phyloP scores from a whole-genome alignment of 805 yeast genomes.

The Barnettozyma botsteinii region DNA sequence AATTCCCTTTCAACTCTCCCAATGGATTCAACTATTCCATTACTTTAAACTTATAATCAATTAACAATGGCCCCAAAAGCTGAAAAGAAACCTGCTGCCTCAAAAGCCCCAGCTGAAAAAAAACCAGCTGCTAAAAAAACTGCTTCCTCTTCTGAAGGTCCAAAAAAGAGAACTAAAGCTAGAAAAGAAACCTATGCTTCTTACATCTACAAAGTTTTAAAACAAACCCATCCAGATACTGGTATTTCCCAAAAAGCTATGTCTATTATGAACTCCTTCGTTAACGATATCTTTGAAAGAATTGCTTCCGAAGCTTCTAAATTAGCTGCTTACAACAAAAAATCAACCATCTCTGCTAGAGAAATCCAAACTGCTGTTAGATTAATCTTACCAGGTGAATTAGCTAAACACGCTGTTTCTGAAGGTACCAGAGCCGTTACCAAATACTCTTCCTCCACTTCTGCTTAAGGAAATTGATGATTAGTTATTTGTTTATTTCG shows the following conservation, averaged over 20 bases:
- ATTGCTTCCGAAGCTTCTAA: slow-evolving; percentile 97
- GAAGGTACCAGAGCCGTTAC: slow-evolving; percentile 99
- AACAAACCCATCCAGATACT: slow-evolving; percentile 99
- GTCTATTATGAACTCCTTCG: slow-evolving; percentile 98
- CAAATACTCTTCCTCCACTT: slow-evolving; percentile 75
- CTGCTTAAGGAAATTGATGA: slow-evolving; percentile 29
- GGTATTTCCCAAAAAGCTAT: slow-evolving; percentile 99
- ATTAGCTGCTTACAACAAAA: slow-evolving; percentile 98
- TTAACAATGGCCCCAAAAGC: slow-evolving; percentile 61
- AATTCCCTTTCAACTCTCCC: not conserved
- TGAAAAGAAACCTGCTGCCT: slow-evolving; percentile 62
- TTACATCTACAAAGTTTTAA: slow-evolving; percentile 95
- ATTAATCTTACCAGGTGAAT: slow-evolving; percentile 97
- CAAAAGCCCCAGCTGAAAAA: slow-evolving; percentile 97
- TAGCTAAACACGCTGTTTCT: slow-evolving; percentile 97
- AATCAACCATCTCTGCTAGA: slow-evolving; percentile 96
- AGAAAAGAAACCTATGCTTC: slow-evolving; percentile 99
- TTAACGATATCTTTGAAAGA: slow-evolving; percentile 97
- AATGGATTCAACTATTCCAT: slow-evolving; percentile 6
- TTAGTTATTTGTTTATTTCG: slow-evolving; percentile 5
- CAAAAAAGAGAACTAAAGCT: slow-evolving; percentile 91
- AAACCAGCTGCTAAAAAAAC: slow-evolving; percentile 85
- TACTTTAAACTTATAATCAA: not conserved
- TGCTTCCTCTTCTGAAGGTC: slow-evolving; percentile 69
- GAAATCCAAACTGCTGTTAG: slow-evolving; percentile 99